Base-by-base conservation (phyloP, 768 basidiomycete species). In the Mycena floridula region DNA sequence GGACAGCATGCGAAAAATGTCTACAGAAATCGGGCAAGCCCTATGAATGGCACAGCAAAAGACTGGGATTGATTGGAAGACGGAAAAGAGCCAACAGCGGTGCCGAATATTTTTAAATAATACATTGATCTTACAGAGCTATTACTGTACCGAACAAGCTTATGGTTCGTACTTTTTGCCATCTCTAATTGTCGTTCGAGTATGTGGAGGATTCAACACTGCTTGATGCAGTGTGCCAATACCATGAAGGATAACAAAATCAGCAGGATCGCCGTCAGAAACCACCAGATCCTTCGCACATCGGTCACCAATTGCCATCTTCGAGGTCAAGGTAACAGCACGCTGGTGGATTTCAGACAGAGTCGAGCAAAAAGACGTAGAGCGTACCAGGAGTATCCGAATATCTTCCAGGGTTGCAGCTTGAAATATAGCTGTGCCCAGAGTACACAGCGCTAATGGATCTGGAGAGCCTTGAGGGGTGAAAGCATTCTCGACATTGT, bases 401-500 rank as follows among this genome's bases (percentile, higher is more conserved):
- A 76, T 67, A 42, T 73, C 76, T 12, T 53, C 51, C 16, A 65
- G 64, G 13, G 72, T 77, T 11, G 74, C 79, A 26, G 73, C 66
- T 55, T 82, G 82, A 54, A 81, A 83, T 24, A 82, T 50, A 3
- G 70, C 75, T 9, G 79, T 74, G 16, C 75, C 79, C 37, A 84
- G 70, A 26, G 76, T 68, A 40, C 78, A 74, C 43, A 84, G 60
- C 5, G 70, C 66, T n/a, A 85, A 61, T 7, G 81, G 80, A 62
- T 82, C 81, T 36, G 77, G 55, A 22, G 71, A 72, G 42, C 82
- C 82, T 62, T 84, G 82, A 30, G 82, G 83, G 26, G 77, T 83
- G 58, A 82, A 85, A 24, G 78, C 75, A 51, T 84, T 85, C 50
- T 74, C 74, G 52, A 82, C 71, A 53, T 82, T 82, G 59, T 82